Percentiles rank a stretch among this genome's conserved stretches.
Evolutionary conservation across 495 filamentous ascomycete genomes (phyloP).

Genomic region (Glutinoglossum americanum): DNA sequence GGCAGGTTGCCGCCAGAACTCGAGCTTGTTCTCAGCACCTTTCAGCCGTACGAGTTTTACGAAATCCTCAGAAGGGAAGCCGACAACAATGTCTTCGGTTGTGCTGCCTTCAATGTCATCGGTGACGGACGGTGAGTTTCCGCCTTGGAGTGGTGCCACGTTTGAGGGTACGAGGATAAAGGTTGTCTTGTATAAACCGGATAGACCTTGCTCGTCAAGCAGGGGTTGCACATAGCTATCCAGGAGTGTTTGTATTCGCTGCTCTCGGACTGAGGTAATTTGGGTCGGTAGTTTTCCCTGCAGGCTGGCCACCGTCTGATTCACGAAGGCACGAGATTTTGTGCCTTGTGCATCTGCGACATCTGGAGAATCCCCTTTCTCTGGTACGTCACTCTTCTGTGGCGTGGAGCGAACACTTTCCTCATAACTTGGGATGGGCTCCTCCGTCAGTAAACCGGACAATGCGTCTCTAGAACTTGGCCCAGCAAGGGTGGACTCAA

Average conservation of each 20-base stretch:
- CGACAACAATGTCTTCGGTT: slow-evolving; percentile 10
- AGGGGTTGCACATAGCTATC: slow-evolving; percentile 12
- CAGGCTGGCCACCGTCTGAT: not conserved
- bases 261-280: slow-evolving; percentile 6
- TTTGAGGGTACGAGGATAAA: slow-evolving; percentile 14
- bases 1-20: slow-evolving; percentile 13
- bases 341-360: not conserved
- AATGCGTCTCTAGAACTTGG: not conserved
- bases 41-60: slow-evolving; percentile 12
- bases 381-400: not conserved
- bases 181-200: slow-evolving; percentile 10
- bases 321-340: not conserved
- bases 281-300: slow-evolving; percentile 3
- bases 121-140: slow-evolving; percentile 4
- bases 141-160: not conserved
- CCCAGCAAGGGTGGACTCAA: not conserved
- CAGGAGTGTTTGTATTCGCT: slow-evolving; percentile 9
- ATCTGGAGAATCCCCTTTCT: not conserved
- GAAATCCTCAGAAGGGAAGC: slow-evolving; percentile 10
- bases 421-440: slow-evolving; percentile 2
- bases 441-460: not conserved
- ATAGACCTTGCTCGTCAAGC: slow-evolving; percentile 8
- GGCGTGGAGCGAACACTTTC: slow-evolving; percentile 1
- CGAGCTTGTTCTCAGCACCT: slow-evolving; percentile 10
- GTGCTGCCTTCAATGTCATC: not conserved